Evolutionary conservation across 2,329 filamentous ascomycete genomes (phyloP), one percentile per base, ranked within the genome.

Genomic region (Penicillium olsonii): DNA sequence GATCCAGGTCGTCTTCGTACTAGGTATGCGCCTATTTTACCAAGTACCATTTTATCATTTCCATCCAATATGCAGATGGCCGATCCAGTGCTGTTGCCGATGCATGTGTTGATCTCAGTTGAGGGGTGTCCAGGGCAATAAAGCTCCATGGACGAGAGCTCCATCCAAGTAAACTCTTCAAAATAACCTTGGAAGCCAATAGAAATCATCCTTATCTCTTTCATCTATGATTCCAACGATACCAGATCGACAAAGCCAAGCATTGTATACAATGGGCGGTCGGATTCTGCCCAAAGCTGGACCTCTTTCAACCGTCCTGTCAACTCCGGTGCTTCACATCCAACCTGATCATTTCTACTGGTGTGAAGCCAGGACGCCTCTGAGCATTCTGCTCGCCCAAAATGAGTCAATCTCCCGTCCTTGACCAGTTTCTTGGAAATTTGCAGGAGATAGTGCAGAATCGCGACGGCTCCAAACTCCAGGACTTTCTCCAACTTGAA

Each of bases 401-500:
- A 31, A 44, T 42, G 18, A 43, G 47, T 19, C 59, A 57, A 15
- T 89, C 88, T 72, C 78, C 84, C 31, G 79, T 87, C 37, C 73
- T 88, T 18, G 77, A 84, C 57, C 78, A 87, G 57, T 94, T 92
- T 66, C 80, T 92, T 44, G 70, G 73, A 10, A 81, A 82, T 46
- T 80, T 92, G 46, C 80, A 82, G 44, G 73, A 74, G 17, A 79
- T 87, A 49, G 78, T 92, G 41, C 78, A 79, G 45, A 71, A 72
- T 17, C 83, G 84, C 52, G 80, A 92, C 69, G 87, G 86, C 52
- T 73, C 76, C 26, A 76, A 80, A 54, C 78, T 95, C 12, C 80
- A 86, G 54, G 78, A 84, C 50, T 92, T 84, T 77, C 79, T 95
- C 12, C 80, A 84, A 54, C 85, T 94, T 56, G 88, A 92, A 65